Base-by-base conservation (phyloP, 2,329 filamentous ascomycete species). In the Dendryphion nanum region DNA sequence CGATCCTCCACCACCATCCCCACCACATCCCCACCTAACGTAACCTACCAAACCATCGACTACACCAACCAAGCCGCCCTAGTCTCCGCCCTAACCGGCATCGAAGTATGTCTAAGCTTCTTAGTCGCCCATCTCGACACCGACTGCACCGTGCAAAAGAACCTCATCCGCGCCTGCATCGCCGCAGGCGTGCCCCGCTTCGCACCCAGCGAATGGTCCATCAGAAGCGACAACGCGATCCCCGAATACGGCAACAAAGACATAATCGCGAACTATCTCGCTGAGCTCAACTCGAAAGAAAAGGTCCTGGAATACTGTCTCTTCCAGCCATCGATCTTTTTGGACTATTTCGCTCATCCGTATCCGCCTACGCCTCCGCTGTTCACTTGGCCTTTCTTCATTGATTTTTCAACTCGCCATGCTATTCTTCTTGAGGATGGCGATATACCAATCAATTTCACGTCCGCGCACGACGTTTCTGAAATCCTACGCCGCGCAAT, bases 251-350 rank as follows among this genome's bases (percentile, higher is more conserved):
- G 56, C 0, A 71, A 70, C 38, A 83, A 84, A 47, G 62, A 64
- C n/a, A 54, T 60, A 4, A 69, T 74, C 5, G 68, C 71, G 2
- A 50, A 68, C 13, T 81, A 82, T 50, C 64, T 83, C 0, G 45
- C 63, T 16, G 56, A 74, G 13, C 43, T 82, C 3, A 81, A 81
- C 46, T 65, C 67, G 26, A 59, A 72, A 10, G 2, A 26, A 26
- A 26, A 60, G 64, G 17, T 38, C 4, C 61, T 81, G 5, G 75
- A 81, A 41, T 81, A 81, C 53, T 72, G 63, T 1, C 60, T 79
- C 0, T 80, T 81, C 47, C 75, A 79, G 24, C 74, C 74, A 0
- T 76, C 75, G 0, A 47, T 78, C 1, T 78, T 79, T 50, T 50
- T 75, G 17, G 68, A 82, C 53, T 81, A 81, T 58, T 63, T 79